phyloP scores from a whole-genome alignment of 208 protist genomes.

The Crithidia bombi region DNA sequence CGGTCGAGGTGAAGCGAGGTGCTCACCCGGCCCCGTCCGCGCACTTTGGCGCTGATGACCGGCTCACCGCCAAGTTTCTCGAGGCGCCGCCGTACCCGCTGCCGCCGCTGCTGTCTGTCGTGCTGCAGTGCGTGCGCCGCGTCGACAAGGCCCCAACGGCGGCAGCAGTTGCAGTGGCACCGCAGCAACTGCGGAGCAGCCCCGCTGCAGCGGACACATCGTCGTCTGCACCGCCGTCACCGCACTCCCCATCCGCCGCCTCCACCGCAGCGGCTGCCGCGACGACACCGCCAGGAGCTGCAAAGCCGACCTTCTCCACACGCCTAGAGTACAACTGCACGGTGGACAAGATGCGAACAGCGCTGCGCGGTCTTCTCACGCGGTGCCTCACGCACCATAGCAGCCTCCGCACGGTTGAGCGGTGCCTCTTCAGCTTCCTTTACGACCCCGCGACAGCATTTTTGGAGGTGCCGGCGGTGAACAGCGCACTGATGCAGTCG shows the following conservation, averaged over 20 bases:
- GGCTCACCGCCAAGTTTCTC: conserved; percentile 44
- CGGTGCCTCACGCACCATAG: conserved; percentile 73
- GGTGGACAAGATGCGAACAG: conserved; percentile 60
- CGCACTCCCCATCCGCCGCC: too few species aligned
- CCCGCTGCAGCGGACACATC: not conserved
- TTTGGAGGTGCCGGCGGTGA: conserved; percentile 51
- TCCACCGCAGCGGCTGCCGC: not conserved
- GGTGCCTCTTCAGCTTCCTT: conserved; percentile 89
- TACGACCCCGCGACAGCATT: conserved; percentile 85
- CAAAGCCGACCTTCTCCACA: conserved; percentile 1
- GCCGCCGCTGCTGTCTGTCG: conserved; percentile 66
- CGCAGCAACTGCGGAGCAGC: not conserved
- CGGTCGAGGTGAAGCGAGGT: conserved; percentile 53
- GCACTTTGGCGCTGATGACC: conserved; percentile 54
- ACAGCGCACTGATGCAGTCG: conserved; percentile 59
- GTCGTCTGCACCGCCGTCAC: not conserved
- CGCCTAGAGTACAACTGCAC: conserved; percentile 63
- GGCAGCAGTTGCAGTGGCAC: not conserved
- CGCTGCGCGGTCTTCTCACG: conserved; percentile 72
- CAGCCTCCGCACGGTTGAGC: conserved; percentile 92
- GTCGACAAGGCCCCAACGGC: not conserved
- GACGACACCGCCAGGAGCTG: not conserved
- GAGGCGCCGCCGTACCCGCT: conserved; percentile 42
- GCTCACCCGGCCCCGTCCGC: conserved; percentile 33
- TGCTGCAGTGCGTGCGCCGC: conserved; percentile 47